Evolutionary conservation across 2,329 filamentous ascomycete species (phyloP).

Genomic region (Diaporthe citrichinensis): DNA sequence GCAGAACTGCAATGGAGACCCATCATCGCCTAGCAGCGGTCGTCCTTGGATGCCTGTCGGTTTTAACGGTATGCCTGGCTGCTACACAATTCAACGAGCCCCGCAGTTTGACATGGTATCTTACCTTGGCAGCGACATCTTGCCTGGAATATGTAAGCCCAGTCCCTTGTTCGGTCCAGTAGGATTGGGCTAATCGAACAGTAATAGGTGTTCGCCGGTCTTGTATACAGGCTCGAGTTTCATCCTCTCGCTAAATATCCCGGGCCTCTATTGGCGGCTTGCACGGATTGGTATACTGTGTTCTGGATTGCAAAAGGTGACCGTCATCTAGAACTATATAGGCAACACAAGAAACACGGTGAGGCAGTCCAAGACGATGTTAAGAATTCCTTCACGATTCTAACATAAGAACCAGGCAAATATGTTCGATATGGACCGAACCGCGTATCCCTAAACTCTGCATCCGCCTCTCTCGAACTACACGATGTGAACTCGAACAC

Average conservation of each 20-base stretch:
- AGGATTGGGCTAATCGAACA: background rate
- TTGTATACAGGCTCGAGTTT: too few relatives aligned
- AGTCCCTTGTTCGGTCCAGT: background rate
- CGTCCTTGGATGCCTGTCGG: too few relatives aligned
- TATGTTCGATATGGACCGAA: constrained; percentile 2
- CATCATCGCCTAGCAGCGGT: background rate
- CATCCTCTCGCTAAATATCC: constrained; percentile 9
- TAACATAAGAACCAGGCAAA: background rate
- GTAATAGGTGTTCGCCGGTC: background rate
- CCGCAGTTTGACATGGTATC: background rate
- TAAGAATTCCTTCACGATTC: background rate
- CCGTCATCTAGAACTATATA: background rate
- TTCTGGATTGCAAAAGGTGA: background rate
- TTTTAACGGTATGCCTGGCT: too few relatives aligned
- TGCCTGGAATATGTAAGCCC: background rate
- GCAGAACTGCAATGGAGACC: background rate
- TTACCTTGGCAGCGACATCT: background rate
- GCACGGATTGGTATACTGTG: background rate
- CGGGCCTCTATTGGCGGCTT: background rate
- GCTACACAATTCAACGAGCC: too few relatives aligned
- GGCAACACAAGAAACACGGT: constrained; percentile 17
- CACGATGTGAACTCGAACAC: background rate
- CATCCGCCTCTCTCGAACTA: background rate
- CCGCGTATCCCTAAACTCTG: background rate
- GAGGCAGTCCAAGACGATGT: background rate